Conservation (phyloP, 2,329 filamentous ascomycete species). For the Neoarthrinium moseri region DNA sequence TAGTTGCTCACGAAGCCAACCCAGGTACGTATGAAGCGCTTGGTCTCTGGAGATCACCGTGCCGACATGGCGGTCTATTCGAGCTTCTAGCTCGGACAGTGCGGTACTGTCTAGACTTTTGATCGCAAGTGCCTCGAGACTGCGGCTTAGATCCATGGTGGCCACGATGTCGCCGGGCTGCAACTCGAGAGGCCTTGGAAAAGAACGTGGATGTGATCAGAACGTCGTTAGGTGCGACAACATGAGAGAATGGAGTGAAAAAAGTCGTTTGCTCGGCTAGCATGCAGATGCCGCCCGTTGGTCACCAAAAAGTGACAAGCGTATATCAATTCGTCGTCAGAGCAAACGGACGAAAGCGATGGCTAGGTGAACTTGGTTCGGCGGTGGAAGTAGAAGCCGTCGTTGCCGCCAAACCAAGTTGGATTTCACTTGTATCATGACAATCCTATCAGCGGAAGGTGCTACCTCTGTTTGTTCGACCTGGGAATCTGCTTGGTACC, state of each 20-base stretch:
- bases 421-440: no score
- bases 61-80: constrained; percentile 7
- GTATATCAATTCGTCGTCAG: no score
- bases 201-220: not conserved
- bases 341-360: no score
- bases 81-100: constrained; percentile 15
- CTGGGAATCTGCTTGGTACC: no score
- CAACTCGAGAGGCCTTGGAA: not conserved
- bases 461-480: no score
- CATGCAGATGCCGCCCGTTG: not conserved
- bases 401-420: no score
- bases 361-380: no score
- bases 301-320: no score
- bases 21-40: constrained; percentile 18
- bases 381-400: no score
- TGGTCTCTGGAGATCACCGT: constrained; percentile 9
- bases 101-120: constrained; percentile 12
- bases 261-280: constrained; percentile 1
- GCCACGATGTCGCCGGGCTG: not conserved
- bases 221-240: not conserved
- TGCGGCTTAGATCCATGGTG: constrained; percentile 18
- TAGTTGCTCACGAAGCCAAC: constrained; percentile 26
- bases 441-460: no score
- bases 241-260: not conserved
- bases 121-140: constrained; percentile 8